Base-by-base conservation (phyloP, 169 alveolate genomes). In the Cryptosporidium ryanae region DNA sequence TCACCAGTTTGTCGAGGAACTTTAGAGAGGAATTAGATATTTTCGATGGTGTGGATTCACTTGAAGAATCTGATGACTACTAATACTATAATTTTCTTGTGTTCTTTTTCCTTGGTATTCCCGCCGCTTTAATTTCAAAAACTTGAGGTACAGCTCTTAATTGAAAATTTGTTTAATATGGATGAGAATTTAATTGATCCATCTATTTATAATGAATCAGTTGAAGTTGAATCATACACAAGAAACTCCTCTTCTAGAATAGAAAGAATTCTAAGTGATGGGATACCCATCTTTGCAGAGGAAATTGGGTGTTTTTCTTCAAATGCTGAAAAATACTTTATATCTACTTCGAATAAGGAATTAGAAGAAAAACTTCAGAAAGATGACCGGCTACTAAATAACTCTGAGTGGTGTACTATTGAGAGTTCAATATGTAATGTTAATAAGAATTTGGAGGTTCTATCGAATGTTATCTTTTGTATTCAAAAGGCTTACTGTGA, bases 1-100 rank as follows among this genome's bases (percentile, higher is more conserved):
- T 76, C 18, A 13, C 38, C 3, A 59, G 65, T 55, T 31, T 76
- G 8, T 59, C 87, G 23, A 76, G 63, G 43, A 76, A 76, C 49
- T 76, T 43, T 23, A 76, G 64, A 23, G 87, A 76, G 38, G 87
- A 76, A n/a, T 61, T 76, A 4, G 87, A 76, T 55, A 76, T 76
- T 44, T 76, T 76, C 38, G 87, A 76, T 59, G 87, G 87, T 43
- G 54, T 76, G 23, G 87, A 76, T 25, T 76, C 71, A 27, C 71
- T 76, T 3, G 66, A 61, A 6, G 87, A 76, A n/a, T 76, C 87
- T 23, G 87, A 76, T 18, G 87, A 76, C 46, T 76, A 76, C 59
- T 76, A 52, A 50, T 32, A 29, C 5, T 50, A 2, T 15, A 27
- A 5, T 17, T 3, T 27, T 44, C 64, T 43, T 21, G 27, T 1